Evolutionary conservation across 208 protist genomes (phyloP).

Genomic region (Strigomonas culicis): DNA sequence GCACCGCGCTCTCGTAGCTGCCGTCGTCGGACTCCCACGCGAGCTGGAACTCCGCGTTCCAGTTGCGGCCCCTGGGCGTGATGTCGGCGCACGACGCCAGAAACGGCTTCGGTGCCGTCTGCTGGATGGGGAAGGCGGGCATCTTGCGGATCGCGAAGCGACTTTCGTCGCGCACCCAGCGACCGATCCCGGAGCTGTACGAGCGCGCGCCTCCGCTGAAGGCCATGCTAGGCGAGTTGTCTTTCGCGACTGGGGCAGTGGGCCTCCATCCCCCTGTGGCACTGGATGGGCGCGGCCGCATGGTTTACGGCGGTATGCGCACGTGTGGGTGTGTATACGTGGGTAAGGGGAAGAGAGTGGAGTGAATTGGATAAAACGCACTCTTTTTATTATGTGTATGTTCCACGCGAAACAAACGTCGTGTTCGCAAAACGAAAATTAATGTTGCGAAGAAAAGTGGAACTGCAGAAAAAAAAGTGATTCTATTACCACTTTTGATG

Average conservation of each 20-base stretch:
- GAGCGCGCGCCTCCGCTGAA: no score
- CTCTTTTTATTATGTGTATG: no score
- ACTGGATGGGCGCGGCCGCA: not conserved
- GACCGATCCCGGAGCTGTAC: constrained; percentile 24
- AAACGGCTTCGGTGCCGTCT: constrained; percentile 67
- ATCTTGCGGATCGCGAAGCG: constrained; percentile 58
- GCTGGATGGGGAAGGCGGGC: constrained; percentile 74
- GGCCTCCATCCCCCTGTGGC: not conserved
- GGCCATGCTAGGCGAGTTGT: no score
- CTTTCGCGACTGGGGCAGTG: no score
- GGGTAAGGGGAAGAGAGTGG: no score
- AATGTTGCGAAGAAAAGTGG: constrained; percentile 6
- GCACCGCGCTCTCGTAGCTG: constrained; percentile 47
- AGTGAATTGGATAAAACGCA: no score
- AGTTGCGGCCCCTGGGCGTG: constrained; percentile 43
- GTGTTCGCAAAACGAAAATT: constrained; percentile 6
- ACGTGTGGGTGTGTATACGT: no score
- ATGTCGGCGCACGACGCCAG: constrained; percentile 61
- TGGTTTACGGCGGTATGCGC: no score
- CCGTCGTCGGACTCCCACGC: constrained; percentile 75
- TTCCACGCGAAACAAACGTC: no score
- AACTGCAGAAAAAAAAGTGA: constrained; percentile 2
- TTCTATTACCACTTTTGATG: not conserved
- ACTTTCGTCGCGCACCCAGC: constrained; percentile 28
- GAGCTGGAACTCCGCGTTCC: constrained; percentile 85